Evolutionary conservation across 179 eudicot genomes (phyloP), one percentile per base, ranked within the genome.

Genomic region (Silene vulgaris): DNA sequence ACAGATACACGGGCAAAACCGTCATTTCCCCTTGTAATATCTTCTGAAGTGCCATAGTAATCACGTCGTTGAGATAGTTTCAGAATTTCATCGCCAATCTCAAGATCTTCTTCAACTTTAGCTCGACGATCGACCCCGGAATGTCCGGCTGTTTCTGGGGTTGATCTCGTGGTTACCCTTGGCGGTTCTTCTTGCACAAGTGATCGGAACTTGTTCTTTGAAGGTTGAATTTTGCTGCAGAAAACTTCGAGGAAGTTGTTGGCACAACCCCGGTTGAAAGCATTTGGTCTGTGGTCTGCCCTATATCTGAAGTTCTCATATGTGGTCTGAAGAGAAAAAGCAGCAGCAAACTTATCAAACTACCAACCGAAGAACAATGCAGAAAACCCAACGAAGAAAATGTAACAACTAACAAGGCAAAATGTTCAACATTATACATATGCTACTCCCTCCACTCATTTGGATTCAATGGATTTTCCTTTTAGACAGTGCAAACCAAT

Each of bases 251-350:
- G 60, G 75, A 88, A 90, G 67, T 91, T 91, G 75, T 76, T 76
- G 40, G 79, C 16, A 73, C 94, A 90, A 21, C 97, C 95, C 8
- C 76, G 83, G 73, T 90, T 81, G 64, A 84, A 85, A 37, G 87
- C 84, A 73, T 86, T 89, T 65, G 72, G 79, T 77, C 95, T 86
- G 75, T 68, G 78, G 78, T 90, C 89, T 45, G 88, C 86, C 80
- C 95, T 86, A 75, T 81, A 88, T 73, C 95, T 86, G 74, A 90
- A 91, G 77, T 88, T 90, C 81, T 91, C 97, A 37, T 91, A 91
- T 21, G 97, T 91, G 56, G 97, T 91, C 97, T 91, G 90, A 8
- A 50, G 50, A 81, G 50, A 77, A 12, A 28, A 50, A 43, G 65
- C 74, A 69, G 75, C 45, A 54, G 68, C 60, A 52, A 28, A 69